Conservation (phyloP, 2,329 filamentous ascomycete species). For the Intubia oerlemansii region DNA sequence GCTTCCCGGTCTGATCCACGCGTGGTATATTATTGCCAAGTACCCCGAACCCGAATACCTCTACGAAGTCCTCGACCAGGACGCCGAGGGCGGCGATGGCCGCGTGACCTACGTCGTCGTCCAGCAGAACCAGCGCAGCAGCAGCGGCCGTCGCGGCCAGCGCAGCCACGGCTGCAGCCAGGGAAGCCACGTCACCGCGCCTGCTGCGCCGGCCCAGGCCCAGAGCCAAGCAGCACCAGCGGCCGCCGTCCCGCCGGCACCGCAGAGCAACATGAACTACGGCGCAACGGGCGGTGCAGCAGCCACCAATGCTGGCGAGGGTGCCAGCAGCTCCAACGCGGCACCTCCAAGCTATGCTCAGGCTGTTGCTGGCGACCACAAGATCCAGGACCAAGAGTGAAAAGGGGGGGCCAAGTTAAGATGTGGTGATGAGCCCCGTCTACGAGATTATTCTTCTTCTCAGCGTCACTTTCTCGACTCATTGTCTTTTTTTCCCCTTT, state of each 20-base stretch:
- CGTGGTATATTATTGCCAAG: slow-evolving; percentile 94
- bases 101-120: slow-evolving; percentile 65
- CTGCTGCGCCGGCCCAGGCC: background rate
- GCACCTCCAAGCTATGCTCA: slow-evolving; percentile 76
- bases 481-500: no score
- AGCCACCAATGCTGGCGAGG: slow-evolving; percentile 17
- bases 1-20: slow-evolving; percentile 76
- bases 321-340: slow-evolving; percentile 18
- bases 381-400: slow-evolving; percentile 57
- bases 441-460: no score
- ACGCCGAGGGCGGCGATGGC: slow-evolving; percentile 25
- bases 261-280: slow-evolving; percentile 19
- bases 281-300: slow-evolving; percentile 26
- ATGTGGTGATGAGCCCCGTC: no score
- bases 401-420: no score
- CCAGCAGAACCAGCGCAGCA: slow-evolving; percentile 14
- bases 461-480: no score
- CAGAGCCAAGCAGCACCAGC: background rate
- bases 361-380: slow-evolving; percentile 75
- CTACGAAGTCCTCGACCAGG: slow-evolving; percentile 42
- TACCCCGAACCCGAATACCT: slow-evolving; percentile 57
- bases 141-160: background rate
- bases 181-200: slow-evolving; percentile 3
- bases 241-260: background rate
- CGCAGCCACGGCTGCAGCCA: background rate